Base-by-base conservation (phyloP, 352 stramenopile genomes). In the Bremia lactucae region DNA sequence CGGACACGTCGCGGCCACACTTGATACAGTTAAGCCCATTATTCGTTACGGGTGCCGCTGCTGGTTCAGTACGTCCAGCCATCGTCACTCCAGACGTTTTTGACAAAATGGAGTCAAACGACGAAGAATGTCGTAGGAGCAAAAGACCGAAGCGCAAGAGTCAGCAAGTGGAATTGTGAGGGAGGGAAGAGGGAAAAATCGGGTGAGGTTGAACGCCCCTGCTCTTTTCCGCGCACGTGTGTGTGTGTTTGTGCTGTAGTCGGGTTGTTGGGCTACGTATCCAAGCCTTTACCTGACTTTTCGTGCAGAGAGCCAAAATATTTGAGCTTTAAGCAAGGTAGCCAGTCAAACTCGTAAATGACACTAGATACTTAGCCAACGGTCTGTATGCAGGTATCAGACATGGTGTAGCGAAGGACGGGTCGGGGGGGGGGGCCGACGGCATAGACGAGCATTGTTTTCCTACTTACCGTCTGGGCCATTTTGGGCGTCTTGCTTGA, bases 11-110 rank as follows among this genome's bases (percentile, higher is more conserved):
- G 40, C 72, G 71, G 41, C 65, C 64, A 45, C 79, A 91, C 46
- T 87, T 88, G 56, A 85, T 68, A 49, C 79, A 91, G 37, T 29
- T 65, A 40, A 83, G 62, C 6, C 52, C 55, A 36, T 61, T 66
- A 63, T 81, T 69, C 45, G 37, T 55, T 44, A 43, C 59, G 31
- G 55, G 31, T 18, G 61, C 56, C 26, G 49, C 65, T 36, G 62
- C 63, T 62, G 80, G 81, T 47, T 86, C 75, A 34, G 66, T 70
- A 55, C 62, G 76, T 62, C 72, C 72, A 19, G 75, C 69, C 75
- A 88, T 88, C 36, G n/a, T n/a, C n/a, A n/a, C n/a, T n/a, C n/a
- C n/a, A n/a, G n/a, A n/a, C n/a, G n/a, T n/a, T n/a, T n/a, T n/a
- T n/a, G n/a, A n/a, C n/a, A n/a, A n/a, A n/a, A n/a, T n/a, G n/a